phyloP scores from a whole-genome alignment of 345 rosid genomes.

The Iberis pinnata region DNA sequence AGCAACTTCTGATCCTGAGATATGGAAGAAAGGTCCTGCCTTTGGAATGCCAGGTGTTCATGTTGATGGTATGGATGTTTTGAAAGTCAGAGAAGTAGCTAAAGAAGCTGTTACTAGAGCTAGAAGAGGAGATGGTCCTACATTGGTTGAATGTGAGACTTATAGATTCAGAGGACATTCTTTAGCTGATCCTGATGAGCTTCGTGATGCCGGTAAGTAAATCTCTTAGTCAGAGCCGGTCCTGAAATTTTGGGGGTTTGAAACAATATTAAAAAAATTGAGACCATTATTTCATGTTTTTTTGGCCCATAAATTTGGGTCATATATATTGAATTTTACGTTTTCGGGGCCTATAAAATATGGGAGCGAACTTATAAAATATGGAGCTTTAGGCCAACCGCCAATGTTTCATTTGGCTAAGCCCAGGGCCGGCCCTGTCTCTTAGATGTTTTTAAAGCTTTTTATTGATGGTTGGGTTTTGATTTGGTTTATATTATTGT shows the following conservation, averaged over 20 bases:
- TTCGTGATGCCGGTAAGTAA: slow-evolving; percentile 72
- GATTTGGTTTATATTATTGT: background rate
- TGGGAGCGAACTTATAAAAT: no score
- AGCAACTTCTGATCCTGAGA: slow-evolving; percentile 76
- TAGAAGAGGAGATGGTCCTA: slow-evolving; percentile 81
- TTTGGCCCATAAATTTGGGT: no score
- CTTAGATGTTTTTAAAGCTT: no score
- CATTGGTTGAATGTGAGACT: slow-evolving; percentile 85
- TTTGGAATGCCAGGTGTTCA: slow-evolving; percentile 83
- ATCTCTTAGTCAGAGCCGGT: no score
- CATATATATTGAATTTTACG: no score
- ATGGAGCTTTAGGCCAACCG: no score
- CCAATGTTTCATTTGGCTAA: no score
- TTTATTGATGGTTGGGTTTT: background rate
- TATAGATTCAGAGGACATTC: slow-evolving; percentile 91
- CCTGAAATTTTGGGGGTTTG: no score
- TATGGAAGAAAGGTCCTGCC: slow-evolving; percentile 85
- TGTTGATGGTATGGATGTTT: slow-evolving; percentile 88
- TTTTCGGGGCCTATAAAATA: no score
- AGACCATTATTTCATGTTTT: no score
- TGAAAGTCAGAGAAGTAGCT: slow-evolving; percentile 80
- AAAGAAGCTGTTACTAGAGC: slow-evolving; percentile 71
- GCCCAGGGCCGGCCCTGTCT: no score
- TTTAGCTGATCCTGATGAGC: slow-evolving; percentile 91
- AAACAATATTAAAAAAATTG: no score